Percentiles rank a stretch among this genome's conserved stretches.
phyloP scores from a whole-genome alignment of 2,329 filamentous ascomycete genomes.

The Cladosporium sphaerospermum region DNA sequence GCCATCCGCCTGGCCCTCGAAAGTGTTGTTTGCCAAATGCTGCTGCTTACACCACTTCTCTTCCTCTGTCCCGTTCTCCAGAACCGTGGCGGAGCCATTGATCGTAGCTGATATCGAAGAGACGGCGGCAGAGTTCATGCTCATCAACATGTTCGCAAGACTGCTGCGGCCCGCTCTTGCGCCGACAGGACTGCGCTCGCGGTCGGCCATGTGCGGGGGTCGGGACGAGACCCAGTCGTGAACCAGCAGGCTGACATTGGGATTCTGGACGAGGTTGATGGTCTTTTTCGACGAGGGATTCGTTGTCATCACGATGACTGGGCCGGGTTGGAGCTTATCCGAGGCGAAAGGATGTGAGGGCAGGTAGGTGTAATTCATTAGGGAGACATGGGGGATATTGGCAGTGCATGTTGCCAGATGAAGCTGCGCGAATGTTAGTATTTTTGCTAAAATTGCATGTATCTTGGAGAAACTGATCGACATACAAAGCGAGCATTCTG shows the following conservation, averaged over 20 bases:
- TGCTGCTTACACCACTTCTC: conserved; percentile 76
- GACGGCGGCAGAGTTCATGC: conserved; percentile 83
- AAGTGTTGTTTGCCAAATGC: conserved; percentile 86
- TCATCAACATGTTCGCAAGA: conserved; percentile 75
- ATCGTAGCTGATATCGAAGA: conserved; percentile 89
- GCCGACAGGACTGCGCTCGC: conserved; percentile 56
- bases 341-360: conserved; percentile 39
- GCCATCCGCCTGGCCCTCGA: conserved; percentile 19
- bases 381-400: conserved; percentile 80
- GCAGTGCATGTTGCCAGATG: conserved; percentile 87
- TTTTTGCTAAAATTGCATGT: not conserved
- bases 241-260: conserved; percentile 85
- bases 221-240: conserved; percentile 97
- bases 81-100: conserved; percentile 74
- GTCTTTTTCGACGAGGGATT: conserved; percentile 74
- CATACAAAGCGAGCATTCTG: conserved; percentile 89
- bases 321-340: conserved; percentile 23
- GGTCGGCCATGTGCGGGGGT: conserved; percentile 55
- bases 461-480: not conserved
- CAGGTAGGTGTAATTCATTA: conserved; percentile 99
- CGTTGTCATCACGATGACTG: conserved; percentile 83
- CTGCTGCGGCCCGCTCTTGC: conserved; percentile 54
- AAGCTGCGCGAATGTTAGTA: conserved; percentile 51
- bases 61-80: conserved; percentile 68
- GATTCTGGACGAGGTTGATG: conserved; percentile 74